Evolutionary conservation across 2,329 filamentous ascomycete genomes (phyloP).

Genomic region (Chrysoporthe puriensis): DNA sequence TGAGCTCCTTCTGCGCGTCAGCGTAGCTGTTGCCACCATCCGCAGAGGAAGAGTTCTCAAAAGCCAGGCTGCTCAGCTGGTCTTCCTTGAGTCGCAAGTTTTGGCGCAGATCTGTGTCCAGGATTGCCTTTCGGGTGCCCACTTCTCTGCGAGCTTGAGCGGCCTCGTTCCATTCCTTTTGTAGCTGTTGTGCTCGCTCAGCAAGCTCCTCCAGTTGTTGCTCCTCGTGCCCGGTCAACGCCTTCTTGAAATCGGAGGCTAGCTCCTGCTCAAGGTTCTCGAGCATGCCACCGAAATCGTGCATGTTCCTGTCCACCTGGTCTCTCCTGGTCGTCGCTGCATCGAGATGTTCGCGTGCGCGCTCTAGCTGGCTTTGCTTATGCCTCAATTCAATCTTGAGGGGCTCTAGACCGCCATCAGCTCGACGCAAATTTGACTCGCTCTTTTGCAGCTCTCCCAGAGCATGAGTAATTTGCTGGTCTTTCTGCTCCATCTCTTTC

Average conservation of each 20-base stretch:
- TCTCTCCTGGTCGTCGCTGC: constrained; percentile 66
- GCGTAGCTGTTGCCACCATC: constrained; percentile 70
- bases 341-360: constrained; percentile 74
- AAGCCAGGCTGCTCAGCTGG: constrained; percentile 76
- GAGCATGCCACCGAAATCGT: constrained; percentile 75
- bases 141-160: constrained; percentile 75
- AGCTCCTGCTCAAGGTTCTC: constrained; percentile 80
- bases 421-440: constrained; percentile 53
- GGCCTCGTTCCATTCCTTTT: constrained; percentile 75
- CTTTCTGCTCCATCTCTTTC: constrained; percentile 73
- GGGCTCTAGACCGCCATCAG: constrained; percentile 82
- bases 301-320: constrained; percentile 74
- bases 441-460: constrained; percentile 69
- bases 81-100: constrained; percentile 87
- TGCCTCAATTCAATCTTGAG: constrained; percentile 75
- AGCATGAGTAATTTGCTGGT: constrained; percentile 88
- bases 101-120: constrained; percentile 87
- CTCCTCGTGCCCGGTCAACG: constrained; percentile 81
- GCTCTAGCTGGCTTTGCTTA: constrained; percentile 75
- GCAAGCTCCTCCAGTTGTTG: constrained; percentile 74
- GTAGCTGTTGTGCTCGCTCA: constrained; percentile 70
- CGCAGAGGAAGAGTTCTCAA: constrained; percentile 61
- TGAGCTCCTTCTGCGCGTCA: constrained; percentile 80
- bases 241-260: constrained; percentile 88
- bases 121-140: constrained; percentile 77